phyloP scores from a whole-genome alignment of 169 alveolate genomes.

The Cystoisospora suis region DNA sequence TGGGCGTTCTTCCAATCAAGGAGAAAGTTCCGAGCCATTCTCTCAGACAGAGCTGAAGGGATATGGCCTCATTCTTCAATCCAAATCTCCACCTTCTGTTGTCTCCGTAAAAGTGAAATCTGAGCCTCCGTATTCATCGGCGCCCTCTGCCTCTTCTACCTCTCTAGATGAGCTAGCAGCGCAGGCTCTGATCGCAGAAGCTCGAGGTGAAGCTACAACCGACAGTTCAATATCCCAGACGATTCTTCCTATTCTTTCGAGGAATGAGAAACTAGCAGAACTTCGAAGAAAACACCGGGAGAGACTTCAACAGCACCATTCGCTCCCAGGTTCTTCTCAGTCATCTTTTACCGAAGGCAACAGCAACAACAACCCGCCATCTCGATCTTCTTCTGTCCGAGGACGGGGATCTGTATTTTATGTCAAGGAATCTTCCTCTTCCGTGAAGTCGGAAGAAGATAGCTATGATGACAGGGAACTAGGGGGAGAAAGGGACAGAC shows the following conservation, averaged over 20 bases:
- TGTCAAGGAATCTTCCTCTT: neutral
- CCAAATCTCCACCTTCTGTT: neutral
- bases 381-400: neutral
- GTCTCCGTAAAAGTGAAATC: neutral
- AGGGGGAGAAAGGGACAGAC: neutral
- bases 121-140: neutral
- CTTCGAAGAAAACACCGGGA: neutral
- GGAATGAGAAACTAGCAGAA: constrained; percentile 33
- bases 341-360: neutral
- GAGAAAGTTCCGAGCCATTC: neutral
- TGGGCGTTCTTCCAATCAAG: neutral
- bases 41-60: neutral
- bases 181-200: constrained; percentile 2
- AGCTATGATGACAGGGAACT: neutral
- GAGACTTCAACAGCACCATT: neutral
- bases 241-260: constrained; percentile 15
- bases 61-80: too few species aligned
- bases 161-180: constrained; percentile 3
- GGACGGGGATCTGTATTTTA: neutral
- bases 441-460: constrained; percentile 15
- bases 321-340: neutral
- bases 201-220: neutral
- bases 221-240: neutral
- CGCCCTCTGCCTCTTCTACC: constrained; percentile 52
- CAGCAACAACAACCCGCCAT: constrained; percentile 1